These are phyloP conservation scores for Claviceps pazoutovae DNA, from an alignment of 2,329 filamentous ascomycete species.

Conservation along the genomic window DNA sequence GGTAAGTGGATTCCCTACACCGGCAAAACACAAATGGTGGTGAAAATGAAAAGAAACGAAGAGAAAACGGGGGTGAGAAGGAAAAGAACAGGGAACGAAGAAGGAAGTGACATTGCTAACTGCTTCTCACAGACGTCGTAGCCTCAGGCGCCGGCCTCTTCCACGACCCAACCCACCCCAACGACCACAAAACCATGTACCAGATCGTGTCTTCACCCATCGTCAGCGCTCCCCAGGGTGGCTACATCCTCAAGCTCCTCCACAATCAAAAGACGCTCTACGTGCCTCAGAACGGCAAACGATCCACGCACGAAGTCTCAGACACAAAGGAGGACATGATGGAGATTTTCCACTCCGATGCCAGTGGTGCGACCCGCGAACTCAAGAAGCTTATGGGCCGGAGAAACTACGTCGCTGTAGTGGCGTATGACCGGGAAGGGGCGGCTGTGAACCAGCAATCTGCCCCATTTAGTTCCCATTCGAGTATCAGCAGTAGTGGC, in stretches of 20 bases:
- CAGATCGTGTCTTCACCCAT: slow-evolving; percentile 89
- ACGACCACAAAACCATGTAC: slow-evolving; percentile 98
- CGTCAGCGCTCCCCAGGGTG: slow-evolving; percentile 73
- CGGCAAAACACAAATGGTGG: no score
- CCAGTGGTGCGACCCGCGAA: slow-evolving; percentile 69
- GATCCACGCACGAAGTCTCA: slow-evolving; percentile 56
- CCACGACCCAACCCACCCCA: slow-evolving; percentile 81
- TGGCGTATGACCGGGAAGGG: slow-evolving; percentile 86
- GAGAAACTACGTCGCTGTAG: slow-evolving; percentile 81
- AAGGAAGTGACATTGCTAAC: not conserved
- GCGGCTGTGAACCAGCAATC: slow-evolving; percentile 28
- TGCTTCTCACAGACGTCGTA: slow-evolving; percentile 51
- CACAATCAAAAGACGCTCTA: slow-evolving; percentile 91
- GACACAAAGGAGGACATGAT: slow-evolving; percentile 99
- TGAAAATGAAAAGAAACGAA: no score
- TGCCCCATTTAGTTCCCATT: no score
- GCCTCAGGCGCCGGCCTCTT: slow-evolving; percentile 84
- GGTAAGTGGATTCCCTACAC: slow-evolving; percentile 30
- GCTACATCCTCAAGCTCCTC: slow-evolving; percentile 85
- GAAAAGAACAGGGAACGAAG: not conserved
- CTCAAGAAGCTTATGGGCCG: slow-evolving; percentile 86
- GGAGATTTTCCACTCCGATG: slow-evolving; percentile 95
- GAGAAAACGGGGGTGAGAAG: no score
- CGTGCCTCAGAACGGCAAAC: slow-evolving; percentile 74
- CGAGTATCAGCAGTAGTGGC: slow-evolving; percentile 9